Conservation (phyloP, 2,329 filamentous ascomycete genomes). For the Colletotrichum neosansevieriae region DNA sequence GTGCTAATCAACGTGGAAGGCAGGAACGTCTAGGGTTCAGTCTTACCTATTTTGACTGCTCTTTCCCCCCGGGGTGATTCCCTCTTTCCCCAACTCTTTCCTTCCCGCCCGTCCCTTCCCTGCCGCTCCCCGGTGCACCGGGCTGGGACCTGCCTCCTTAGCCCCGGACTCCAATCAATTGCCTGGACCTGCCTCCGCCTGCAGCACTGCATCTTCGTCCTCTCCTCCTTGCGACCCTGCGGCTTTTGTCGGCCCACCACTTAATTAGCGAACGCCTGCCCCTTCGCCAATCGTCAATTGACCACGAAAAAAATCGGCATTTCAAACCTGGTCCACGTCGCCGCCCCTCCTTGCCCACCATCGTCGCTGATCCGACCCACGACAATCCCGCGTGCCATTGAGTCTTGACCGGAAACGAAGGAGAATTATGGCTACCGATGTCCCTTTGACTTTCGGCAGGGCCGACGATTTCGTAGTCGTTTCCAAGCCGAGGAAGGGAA, state of each 20-base stretch:
- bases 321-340: constrained; percentile 12
- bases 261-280: constrained; percentile 1
- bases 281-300: constrained; percentile 13
- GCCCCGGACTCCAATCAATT: not conserved
- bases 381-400: not conserved
- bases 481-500: constrained; percentile 32
- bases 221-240: not conserved
- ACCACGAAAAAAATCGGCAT: constrained; percentile 29
- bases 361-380: not conserved
- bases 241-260: constrained; percentile 33
- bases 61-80: not conserved
- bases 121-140: constrained; percentile 2
- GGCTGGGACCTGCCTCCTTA: not conserved
- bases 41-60: not conserved
- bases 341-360: constrained; percentile 7
- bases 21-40: not conserved
- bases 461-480: constrained; percentile 31
- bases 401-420: not conserved
- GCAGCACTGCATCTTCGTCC: not conserved
- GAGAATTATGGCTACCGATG: constrained; percentile 20
- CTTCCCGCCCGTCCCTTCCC: constrained; percentile 10
- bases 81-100: not conserved
- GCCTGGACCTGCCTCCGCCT: not conserved
- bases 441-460: constrained; percentile 12
- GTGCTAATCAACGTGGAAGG: not conserved